Conservation (phyloP, 495 filamentous ascomycete species). For the Xylaria cubensis region DNA sequence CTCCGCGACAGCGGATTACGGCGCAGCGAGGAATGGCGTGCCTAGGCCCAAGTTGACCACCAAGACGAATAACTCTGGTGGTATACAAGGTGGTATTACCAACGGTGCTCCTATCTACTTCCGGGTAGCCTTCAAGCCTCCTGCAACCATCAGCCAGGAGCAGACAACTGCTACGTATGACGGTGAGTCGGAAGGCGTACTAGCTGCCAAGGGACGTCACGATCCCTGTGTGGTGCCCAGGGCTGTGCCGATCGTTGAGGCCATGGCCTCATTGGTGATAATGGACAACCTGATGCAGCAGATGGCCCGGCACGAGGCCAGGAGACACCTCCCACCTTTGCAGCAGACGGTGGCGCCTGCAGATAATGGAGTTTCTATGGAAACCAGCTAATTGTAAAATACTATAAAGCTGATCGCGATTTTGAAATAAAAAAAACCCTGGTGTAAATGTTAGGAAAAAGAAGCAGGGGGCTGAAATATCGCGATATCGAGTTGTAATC, state of each 20-base stretch:
- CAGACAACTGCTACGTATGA: conserved; percentile 86
- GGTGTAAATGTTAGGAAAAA: background rate
- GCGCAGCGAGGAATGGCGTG: conserved; percentile 45
- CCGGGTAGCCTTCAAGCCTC: conserved; percentile 92
- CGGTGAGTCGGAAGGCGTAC: conserved; percentile 68
- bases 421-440: background rate
- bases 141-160: conserved; percentile 93
- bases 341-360: conserved; percentile 32
- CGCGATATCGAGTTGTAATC: background rate
- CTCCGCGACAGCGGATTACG: conserved; percentile 45
- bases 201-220: conserved; percentile 94
- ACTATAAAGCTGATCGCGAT: background rate
- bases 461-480: background rate
- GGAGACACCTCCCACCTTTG: conserved; percentile 46
- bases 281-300: conserved; percentile 94
- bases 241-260: conserved; percentile 74
- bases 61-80: conserved; percentile 94
- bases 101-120: conserved; percentile 97
- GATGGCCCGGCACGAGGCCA: conserved; percentile 68
- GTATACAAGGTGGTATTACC: conserved; percentile 95
- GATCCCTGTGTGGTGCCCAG: conserved; percentile 95
- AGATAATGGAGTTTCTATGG: conserved; percentile 33
- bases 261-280: conserved; percentile 89
- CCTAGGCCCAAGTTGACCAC: conserved; percentile 70
- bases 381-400: conserved; percentile 20